These are phyloP conservation scores for Aspergillus cejpii DNA, from an alignment of 2,329 filamentous ascomycete genomes.

Conservation along the genomic window DNA sequence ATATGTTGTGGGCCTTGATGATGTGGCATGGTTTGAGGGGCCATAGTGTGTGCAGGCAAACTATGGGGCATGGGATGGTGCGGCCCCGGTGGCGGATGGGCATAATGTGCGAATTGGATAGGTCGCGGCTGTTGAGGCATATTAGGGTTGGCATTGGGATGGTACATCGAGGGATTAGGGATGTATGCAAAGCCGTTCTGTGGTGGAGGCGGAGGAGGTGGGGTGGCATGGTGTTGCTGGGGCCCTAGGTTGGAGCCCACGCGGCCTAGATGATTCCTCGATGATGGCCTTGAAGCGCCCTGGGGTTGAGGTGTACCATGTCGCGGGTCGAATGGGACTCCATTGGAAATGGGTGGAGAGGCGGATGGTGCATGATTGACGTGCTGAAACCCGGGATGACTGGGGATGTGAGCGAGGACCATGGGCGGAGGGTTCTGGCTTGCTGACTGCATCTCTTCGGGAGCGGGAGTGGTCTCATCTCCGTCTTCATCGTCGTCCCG, in stretches of 20 bases:
- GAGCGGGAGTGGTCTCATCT: conserved; percentile 65
- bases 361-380: conserved; percentile 79
- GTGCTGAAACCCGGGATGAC: conserved; percentile 64
- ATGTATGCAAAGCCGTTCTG: conserved; percentile 75
- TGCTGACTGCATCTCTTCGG: conserved; percentile 54
- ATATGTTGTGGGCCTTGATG: conserved; percentile 33
- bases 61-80: conserved; percentile 23
- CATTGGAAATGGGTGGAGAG: conserved; percentile 80
- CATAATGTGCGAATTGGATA: conserved; percentile 37
- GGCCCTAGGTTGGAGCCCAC: conserved; percentile 66
- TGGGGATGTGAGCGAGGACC: conserved; percentile 65
- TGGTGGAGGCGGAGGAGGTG: conserved; percentile 48
- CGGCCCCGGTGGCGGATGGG: conserved; percentile 36
- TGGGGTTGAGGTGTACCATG: conserved; percentile 77
- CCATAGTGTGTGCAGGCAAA: conserved; percentile 20
- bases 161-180: conserved; percentile 79
- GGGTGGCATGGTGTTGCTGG: conserved; percentile 56
- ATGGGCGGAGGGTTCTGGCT: conserved; percentile 49
- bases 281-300: conserved; percentile 67
- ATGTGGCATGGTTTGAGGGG: conserved; percentile 40
- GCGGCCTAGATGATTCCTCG: conserved; percentile 70
- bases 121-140: conserved; percentile 45
- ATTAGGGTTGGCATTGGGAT: conserved; percentile 50
- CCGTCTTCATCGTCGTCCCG: conserved; percentile 70
- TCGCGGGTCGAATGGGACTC: conserved; percentile 62